Evolutionary conservation across 2,329 filamentous ascomycete species (phyloP), one percentile per base, ranked within the genome.

Genomic region (Curvularia sp.): DNA sequence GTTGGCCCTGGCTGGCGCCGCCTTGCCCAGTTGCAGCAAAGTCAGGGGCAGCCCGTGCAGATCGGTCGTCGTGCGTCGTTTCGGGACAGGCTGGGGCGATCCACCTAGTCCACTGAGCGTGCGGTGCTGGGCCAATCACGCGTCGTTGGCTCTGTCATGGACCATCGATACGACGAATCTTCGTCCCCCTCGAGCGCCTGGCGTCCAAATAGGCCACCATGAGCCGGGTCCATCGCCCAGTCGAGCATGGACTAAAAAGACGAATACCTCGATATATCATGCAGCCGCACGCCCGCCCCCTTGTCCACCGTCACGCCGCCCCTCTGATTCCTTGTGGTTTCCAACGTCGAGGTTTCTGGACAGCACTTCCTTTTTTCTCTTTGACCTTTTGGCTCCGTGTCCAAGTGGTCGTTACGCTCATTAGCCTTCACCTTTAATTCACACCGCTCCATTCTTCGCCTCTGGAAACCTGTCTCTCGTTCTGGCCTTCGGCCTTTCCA

Each of bases 391-490:
- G 68, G 72, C 66, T 9, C 12, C 58, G 60, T 50, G 43, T 56
- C 69, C 70, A 70, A 50, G 43, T 68, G 62, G 72, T 75, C 73
- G 68, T 72, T 67, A 62, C 73, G 58, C 70, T 76, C 73, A 69
- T 76, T 76, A 67, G 57, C 59, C 57, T 58, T 53, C 41, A 53
- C 60, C 56, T 63, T 63, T 53, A 38, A 31, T 35, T 58, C 52
- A 46, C 50, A 42, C 52, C 51, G 33, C 53, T 51, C 39, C 48
- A 26, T 44, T 48, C 43, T 44, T 57, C 43, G 49, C 48, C 55
- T 62, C 59, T 61, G 57, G 43, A 30, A 31, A 49, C 38, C 63
- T 52, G 55, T 22, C 55, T 58, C 60, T 58, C 44, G 31, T 64
- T 64, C 51, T 44, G 30, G 55, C 48, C 57, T 53, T 51, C 53